phyloP scores from a whole-genome alignment of 352 stramenopile genomes.

The Globisporangium abappressorium region DNA sequence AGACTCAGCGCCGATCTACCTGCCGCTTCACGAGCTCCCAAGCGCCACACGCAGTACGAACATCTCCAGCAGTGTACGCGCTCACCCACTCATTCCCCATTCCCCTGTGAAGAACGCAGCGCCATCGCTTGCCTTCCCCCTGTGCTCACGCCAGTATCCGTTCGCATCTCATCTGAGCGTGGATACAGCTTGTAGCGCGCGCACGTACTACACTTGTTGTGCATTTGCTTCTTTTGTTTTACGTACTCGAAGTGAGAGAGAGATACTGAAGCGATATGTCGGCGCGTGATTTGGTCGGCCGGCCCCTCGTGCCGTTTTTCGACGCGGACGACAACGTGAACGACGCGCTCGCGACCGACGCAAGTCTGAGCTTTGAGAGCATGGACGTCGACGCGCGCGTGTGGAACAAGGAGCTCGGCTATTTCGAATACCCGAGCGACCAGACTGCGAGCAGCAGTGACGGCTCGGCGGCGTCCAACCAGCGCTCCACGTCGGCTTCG shows the following conservation, averaged over 20 bases:
- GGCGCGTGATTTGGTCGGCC: conserved; percentile 39
- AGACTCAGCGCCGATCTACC: neutral
- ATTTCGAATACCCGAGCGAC: conserved; percentile 79
- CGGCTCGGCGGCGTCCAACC: conserved; percentile 3
- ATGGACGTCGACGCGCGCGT: conserved; percentile 82
- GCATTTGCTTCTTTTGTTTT: neutral
- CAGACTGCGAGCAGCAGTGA: conserved; percentile 18
- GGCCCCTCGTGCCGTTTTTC: conserved; percentile 76
- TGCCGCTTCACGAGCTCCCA: neutral
- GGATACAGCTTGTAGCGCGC: neutral
- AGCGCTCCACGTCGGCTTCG: conserved; percentile 6
- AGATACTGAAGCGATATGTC: conserved; percentile 10
- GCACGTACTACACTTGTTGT: neutral
- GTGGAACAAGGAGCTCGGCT: conserved; percentile 79
- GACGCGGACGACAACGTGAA: conserved; percentile 77
- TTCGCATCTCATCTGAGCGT: neutral
- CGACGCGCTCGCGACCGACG: conserved; percentile 40
- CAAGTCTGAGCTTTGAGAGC: conserved; percentile 37
- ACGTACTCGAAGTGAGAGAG: neutral
- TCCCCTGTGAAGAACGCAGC: neutral
- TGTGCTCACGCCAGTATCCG: neutral
- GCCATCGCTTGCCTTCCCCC: neutral
- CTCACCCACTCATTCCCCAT: neutral
- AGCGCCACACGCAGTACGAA: neutral
- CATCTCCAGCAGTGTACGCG: neutral